phyloP scores from a whole-genome alignment of 768 basidiomycete species.

The Mycena epipterygia region DNA sequence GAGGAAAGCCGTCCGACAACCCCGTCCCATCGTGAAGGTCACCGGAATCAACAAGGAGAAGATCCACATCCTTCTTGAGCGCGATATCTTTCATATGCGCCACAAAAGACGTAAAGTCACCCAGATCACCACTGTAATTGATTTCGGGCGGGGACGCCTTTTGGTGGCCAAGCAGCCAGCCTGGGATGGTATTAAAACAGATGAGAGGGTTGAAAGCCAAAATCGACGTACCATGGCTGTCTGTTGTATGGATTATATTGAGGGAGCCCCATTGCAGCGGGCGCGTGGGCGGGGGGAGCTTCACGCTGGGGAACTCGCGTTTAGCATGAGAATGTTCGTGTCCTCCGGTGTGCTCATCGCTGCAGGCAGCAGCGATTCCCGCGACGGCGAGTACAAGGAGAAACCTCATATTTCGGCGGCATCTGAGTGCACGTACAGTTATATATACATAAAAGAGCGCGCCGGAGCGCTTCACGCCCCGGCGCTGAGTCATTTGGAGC shows the following conservation, averaged over 20 bases:
- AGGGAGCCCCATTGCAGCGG: slow-evolving; percentile 79
- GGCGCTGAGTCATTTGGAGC: no score
- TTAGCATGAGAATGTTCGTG: slow-evolving; percentile 49
- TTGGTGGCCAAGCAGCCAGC: no score
- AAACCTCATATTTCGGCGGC: no score
- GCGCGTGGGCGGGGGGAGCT: slow-evolving; percentile 64
- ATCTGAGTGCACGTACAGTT: no score
- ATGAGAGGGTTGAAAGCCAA: no score
- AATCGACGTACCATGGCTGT: slow-evolving; percentile 81
- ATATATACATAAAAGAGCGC: no score
- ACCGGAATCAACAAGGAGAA: slow-evolving; percentile 87
- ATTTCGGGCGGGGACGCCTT: slow-evolving; percentile 80
- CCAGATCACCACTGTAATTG: slow-evolving; percentile 80
- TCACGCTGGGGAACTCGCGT: slow-evolving; percentile 54
- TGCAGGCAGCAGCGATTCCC: slow-evolving; percentile 42
- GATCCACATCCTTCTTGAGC: slow-evolving; percentile 78
- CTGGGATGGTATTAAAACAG: no score
- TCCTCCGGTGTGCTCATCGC: slow-evolving; percentile 36
- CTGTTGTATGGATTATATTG: slow-evolving; percentile 80
- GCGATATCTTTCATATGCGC: slow-evolving; percentile 85
- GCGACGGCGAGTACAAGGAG: slow-evolving; percentile 56
- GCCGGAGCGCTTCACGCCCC: no score
- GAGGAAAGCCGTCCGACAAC: slow-evolving; percentile 79
- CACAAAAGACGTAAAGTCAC: slow-evolving; percentile 92
- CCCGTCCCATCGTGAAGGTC: slow-evolving; percentile 87